phyloP scores from a whole-genome alignment of 768 basidiomycete species.

The Udeniomyces megalosporus region DNA sequence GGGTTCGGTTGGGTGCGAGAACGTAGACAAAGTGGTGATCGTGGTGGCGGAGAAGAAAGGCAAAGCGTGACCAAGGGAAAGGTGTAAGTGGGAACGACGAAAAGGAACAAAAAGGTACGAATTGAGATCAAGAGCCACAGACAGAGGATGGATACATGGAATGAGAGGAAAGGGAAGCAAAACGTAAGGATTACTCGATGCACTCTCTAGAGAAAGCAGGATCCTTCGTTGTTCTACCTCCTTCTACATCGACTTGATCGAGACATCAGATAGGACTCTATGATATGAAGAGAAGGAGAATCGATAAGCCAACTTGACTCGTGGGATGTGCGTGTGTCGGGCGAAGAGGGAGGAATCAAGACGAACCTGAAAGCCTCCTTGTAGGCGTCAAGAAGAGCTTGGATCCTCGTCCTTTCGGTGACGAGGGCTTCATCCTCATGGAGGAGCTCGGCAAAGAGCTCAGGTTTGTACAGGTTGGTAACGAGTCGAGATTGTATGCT shows the following conservation, averaged over 20 bases:
- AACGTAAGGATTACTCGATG: not conserved
- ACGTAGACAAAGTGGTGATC: too few relatives aligned
- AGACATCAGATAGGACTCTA: constrained; percentile 28
- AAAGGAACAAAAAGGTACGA: not conserved
- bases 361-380: constrained; percentile 40
- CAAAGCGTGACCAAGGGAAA: too few relatives aligned
- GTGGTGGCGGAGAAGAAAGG: too few relatives aligned
- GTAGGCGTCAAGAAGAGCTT: constrained; percentile 87
- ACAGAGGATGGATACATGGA: not conserved
- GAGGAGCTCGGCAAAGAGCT: constrained; percentile 73
- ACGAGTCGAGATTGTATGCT: constrained; percentile 93
- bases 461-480: constrained; percentile 84
- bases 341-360: not conserved
- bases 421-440: constrained; percentile 93
- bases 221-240: too few relatives aligned
- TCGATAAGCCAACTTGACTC: too few relatives aligned
- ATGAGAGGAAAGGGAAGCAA: not conserved
- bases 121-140: not conserved
- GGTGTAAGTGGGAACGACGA: not conserved
- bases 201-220: not conserved
- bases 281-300: not conserved
- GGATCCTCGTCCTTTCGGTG: constrained; percentile 80
- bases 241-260: constrained; percentile 22
- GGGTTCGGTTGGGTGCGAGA: too few relatives aligned
- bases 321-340: not conserved